phyloP scores from a whole-genome alignment of 2,329 filamentous ascomycete species.

The Epichloe hybrida region DNA sequence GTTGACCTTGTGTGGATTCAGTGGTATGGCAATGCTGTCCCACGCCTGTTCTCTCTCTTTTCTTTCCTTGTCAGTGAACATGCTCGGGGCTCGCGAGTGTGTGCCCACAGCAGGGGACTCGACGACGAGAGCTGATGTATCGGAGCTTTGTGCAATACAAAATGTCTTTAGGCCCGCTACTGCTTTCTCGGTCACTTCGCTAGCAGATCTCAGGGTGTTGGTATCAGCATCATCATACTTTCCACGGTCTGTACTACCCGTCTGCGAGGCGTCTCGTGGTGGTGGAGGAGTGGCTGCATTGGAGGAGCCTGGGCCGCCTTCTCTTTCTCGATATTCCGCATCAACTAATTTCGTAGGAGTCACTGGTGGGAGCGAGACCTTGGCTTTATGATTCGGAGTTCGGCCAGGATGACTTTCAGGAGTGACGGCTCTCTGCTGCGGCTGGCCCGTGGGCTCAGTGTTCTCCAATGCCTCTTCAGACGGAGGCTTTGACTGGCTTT shows the following conservation, averaged over 20 bases:
- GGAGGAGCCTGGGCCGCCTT: background rate
- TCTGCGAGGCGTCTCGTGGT: background rate
- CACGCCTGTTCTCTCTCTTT: slow-evolving; percentile 18
- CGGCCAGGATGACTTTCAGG: slow-evolving; percentile 5
- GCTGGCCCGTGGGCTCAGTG: background rate
- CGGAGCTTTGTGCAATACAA: background rate
- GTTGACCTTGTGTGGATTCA: slow-evolving; percentile 11
- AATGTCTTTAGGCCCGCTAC: background rate
- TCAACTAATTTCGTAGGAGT: background rate
- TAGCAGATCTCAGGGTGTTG: background rate
- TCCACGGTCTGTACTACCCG: background rate
- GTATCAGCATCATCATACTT: background rate
- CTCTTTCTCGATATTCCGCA: background rate
- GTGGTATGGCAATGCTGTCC: slow-evolving; percentile 22
- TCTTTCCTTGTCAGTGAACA: slow-evolving; percentile 19
- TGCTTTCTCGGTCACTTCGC: background rate
- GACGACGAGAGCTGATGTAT: background rate
- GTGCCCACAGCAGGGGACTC: background rate
- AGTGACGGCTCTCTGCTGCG: background rate
- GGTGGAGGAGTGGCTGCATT: background rate
- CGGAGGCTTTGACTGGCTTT: slow-evolving; percentile 16
- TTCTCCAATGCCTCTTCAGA: slow-evolving; percentile 14
- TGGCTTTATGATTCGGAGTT: slow-evolving; percentile 6
- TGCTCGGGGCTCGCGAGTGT: slow-evolving; percentile 9
- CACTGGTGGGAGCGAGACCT: slow-evolving; percentile 10